phyloP scores from a whole-genome alignment of 2,329 filamentous ascomycete genomes.

The Aspergillus fijiensis region DNA sequence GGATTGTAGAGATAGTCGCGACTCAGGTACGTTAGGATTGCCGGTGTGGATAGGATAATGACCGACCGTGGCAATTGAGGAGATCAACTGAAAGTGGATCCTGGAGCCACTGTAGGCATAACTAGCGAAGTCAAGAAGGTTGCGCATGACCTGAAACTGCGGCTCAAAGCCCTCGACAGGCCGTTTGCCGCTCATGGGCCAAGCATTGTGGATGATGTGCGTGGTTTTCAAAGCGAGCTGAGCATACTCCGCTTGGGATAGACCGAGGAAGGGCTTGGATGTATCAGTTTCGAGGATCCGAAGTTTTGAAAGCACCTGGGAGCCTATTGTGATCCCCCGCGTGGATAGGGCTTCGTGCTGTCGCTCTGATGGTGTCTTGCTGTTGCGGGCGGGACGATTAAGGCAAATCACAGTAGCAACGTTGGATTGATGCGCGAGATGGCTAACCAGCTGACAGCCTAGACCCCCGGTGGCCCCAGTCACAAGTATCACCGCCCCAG shows the following conservation, averaged over 20 bases:
- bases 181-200: constrained; percentile 27
- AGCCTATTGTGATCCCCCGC: constrained; percentile 24
- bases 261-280: constrained; percentile 50
- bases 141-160: constrained; percentile 48
- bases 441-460: constrained; percentile 42
- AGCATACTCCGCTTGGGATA: constrained; percentile 42
- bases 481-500: constrained; percentile 32
- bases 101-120: not conserved
- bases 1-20: constrained; percentile 38
- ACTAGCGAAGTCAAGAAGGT: constrained; percentile 43
- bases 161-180: constrained; percentile 20
- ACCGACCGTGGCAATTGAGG: constrained; percentile 44
- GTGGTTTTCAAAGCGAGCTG: constrained; percentile 43
- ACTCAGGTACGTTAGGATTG: constrained; percentile 45
- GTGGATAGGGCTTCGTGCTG: constrained; percentile 36
- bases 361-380: constrained; percentile 23
- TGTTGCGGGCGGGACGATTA: constrained; percentile 42
- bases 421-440: constrained; percentile 28
- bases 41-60: constrained; percentile 28
- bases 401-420: constrained; percentile 46
- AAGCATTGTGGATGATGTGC: constrained; percentile 43
- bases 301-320: constrained; percentile 35
- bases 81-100: constrained; percentile 40
- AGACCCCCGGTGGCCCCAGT: constrained; percentile 45
- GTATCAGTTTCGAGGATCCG: constrained; percentile 52